Evolutionary conservation across 2,329 filamentous ascomycete species (phyloP).

Genomic region (Cladophialophora carrionii): DNA sequence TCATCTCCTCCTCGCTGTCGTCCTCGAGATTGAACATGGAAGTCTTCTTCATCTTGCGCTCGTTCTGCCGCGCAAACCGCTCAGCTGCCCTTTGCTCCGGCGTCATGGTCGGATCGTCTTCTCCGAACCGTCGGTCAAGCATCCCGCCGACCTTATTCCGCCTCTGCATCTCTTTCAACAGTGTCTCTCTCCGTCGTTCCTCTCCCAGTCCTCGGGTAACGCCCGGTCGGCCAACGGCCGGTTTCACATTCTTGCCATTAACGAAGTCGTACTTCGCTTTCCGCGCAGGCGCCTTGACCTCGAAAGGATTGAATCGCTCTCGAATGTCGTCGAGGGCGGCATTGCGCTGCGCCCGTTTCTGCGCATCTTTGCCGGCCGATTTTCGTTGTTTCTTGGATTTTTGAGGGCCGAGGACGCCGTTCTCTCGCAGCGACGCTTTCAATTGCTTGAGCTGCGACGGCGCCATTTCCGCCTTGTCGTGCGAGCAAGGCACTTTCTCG

Average conservation of each 20-base stretch:
- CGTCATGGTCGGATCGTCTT: constrained; percentile 91
- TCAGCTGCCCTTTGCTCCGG: constrained; percentile 90
- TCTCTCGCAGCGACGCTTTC: constrained; percentile 85
- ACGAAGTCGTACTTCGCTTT: constrained; percentile 86
- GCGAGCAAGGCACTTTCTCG: not conserved
- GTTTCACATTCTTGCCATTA: constrained; percentile 61
- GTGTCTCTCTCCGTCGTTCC: constrained; percentile 77
- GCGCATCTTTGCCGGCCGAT: constrained; percentile 67
- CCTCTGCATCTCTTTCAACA: constrained; percentile 86
- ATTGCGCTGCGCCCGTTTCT: constrained; percentile 76
- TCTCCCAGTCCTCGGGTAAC: constrained; percentile 85
- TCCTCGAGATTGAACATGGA: constrained; percentile 91
- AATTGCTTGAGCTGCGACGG: constrained; percentile 96
- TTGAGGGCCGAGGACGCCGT: constrained; percentile 86
- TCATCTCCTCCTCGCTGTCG: constrained; percentile 68
- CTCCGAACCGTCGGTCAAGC: constrained; percentile 89
- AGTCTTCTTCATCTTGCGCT: constrained; percentile 73
- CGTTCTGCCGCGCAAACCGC: constrained; percentile 86
- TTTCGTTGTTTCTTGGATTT: constrained; percentile 95
- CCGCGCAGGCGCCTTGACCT: constrained; percentile 77
- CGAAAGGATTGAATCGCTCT: constrained; percentile 97
- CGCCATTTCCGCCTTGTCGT: constrained; percentile 64
- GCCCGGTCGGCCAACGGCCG: constrained; percentile 73
- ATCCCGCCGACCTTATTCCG: constrained; percentile 92
- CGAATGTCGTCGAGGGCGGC: constrained; percentile 82